Percentiles rank a stretch among this genome's conserved stretches.
Conservation (phyloP, 306 rosid genomes). For the Lagenaria siceraria region DNA sequence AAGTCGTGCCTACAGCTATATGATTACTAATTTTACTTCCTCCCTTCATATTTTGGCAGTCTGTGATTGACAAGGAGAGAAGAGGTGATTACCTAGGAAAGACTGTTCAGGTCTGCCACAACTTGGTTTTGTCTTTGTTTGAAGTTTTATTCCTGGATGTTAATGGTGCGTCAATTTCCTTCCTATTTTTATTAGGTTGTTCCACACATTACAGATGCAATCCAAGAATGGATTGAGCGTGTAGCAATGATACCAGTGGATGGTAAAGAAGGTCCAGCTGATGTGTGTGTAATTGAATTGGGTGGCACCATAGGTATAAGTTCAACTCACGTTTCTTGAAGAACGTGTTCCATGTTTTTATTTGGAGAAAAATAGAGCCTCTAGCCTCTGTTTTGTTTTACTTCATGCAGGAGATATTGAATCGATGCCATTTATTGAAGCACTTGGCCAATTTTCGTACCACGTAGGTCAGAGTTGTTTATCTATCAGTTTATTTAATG, state of each 20-base stretch:
- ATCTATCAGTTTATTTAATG: neutral
- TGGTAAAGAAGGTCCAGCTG: constrained; percentile 33
- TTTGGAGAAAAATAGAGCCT: constrained; percentile 1
- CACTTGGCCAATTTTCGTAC: constrained; percentile 39
- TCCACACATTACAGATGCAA: constrained; percentile 43
- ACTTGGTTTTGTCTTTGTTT: neutral
- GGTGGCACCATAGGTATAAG: constrained; percentile 39
- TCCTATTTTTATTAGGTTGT: constrained; percentile 25
- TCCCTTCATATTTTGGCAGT: constrained; percentile 12
- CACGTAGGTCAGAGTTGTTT: constrained; percentile 29
- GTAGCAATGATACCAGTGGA: constrained; percentile 30
- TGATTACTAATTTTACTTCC: neutral
- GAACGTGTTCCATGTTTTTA: neutral
- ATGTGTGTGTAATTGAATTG: constrained; percentile 41
- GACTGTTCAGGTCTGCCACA: constrained; percentile 34
- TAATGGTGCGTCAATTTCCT: neutral
- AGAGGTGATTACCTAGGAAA: constrained; percentile 43
- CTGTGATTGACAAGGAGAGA: constrained; percentile 34
- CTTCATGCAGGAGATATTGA: constrained; percentile 33
- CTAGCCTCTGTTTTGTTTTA: constrained; percentile 2
- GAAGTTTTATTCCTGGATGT: neutral
- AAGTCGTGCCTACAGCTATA: neutral
- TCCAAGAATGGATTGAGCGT: constrained; percentile 43
- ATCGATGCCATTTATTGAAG: constrained; percentile 47
- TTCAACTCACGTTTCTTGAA: neutral